These are phyloP conservation scores for Glycine latifolia DNA, from an alignment of 306 rosid species.

Conservation along the genomic window DNA sequence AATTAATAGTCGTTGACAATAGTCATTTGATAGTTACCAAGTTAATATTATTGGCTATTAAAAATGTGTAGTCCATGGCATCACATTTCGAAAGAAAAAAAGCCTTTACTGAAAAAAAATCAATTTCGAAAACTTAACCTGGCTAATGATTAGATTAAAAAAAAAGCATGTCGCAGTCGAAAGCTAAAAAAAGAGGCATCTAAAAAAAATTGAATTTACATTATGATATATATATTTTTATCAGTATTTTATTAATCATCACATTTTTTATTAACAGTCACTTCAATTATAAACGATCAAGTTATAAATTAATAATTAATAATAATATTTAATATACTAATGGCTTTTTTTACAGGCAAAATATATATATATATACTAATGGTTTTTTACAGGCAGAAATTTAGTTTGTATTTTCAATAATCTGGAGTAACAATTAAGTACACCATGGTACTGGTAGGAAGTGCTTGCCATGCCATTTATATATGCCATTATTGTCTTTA, in stretches of 20 bases:
- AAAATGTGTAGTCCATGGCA: background rate
- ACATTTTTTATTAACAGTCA: background rate
- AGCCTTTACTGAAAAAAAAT: background rate
- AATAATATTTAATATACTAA: too few species aligned
- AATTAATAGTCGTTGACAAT: too few species aligned
- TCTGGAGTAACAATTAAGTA: background rate
- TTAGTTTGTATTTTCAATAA: background rate
- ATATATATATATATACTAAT: too few species aligned
- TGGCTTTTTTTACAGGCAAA: too few species aligned
- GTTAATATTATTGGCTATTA: too few species aligned
- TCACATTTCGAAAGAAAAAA: background rate
- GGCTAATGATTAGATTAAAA: background rate
- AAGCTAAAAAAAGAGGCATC: background rate
- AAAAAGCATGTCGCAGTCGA: background rate
- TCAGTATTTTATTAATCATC: background rate
- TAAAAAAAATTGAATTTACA: background rate
- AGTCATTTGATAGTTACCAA: too few species aligned
- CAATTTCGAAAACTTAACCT: background rate
- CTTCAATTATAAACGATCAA: background rate
- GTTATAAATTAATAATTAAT: background rate
- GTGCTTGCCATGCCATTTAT: background rate
- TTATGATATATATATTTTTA: too few species aligned
- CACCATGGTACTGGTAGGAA: background rate
- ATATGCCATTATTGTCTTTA: slow-evolving; percentile 9
- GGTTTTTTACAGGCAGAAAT: too few species aligned